Percentiles rank a stretch among this genome's conserved stretches.
phyloP scores from a whole-genome alignment of 495 filamentous ascomycete species.

The Extremus antarcticus region DNA sequence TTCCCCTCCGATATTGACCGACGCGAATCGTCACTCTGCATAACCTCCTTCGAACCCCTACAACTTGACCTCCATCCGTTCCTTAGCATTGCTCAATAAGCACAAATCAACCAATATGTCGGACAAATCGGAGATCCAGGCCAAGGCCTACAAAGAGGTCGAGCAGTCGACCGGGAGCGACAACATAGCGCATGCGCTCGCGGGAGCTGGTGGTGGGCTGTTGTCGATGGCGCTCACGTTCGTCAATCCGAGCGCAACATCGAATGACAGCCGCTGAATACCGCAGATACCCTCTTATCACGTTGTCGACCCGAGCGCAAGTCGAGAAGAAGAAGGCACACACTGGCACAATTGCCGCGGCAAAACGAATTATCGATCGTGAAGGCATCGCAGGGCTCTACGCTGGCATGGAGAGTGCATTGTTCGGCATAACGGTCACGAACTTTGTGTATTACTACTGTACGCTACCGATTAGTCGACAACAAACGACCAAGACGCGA shows the following conservation, averaged over 20 bases:
- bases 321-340: constrained; percentile 91
- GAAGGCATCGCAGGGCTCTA: constrained; percentile 85
- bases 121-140: background rate
- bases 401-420: constrained; percentile 74
- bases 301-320: constrained; percentile 92
- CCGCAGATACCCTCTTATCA: constrained; percentile 83
- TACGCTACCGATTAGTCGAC: constrained; percentile 23
- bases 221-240: constrained; percentile 93
- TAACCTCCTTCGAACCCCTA: background rate
- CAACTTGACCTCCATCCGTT: background rate
- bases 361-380: constrained; percentile 76
- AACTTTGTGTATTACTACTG: constrained; percentile 99
- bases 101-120: background rate
- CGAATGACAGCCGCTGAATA: constrained; percentile 1
- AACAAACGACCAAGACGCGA: background rate
- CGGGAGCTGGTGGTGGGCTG: constrained; percentile 78
- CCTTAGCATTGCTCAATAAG: background rate
- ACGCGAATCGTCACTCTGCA: too few species aligned
- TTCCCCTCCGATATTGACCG: background rate
- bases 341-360: constrained; percentile 65
- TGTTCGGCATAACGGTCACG: constrained; percentile 96
- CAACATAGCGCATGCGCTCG: constrained; percentile 81
- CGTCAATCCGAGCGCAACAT: constrained; percentile 18
- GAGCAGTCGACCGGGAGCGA: constrained; percentile 52
- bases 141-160: background rate